Base-by-base conservation (phyloP, 495 filamentous ascomycete species). In the Viridothelium virens region DNA sequence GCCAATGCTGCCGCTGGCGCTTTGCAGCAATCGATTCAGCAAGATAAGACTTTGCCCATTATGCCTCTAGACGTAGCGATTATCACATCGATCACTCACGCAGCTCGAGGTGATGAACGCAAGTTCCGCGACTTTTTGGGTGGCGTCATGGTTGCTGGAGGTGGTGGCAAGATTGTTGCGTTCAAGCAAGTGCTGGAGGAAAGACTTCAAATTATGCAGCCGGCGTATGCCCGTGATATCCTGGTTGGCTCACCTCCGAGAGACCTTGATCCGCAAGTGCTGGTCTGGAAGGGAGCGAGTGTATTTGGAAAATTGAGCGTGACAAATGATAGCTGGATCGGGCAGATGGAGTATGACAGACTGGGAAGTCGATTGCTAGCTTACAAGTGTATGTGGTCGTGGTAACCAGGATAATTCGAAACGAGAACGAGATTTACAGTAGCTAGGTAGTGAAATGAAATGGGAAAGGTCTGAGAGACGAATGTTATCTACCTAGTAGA, bases 241-340 rank as follows among this genome's bases (percentile, higher is more conserved):
- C 82, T 97, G 70, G 91, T 97, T 62, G 91, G 90, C 41, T 84
- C 85, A 16, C 92, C 91, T 44, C 95, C 94, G 1, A 77, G 94
- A 68, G 94, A 98, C 71, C 84, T 98, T 73, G 94, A 97, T 74
- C 89, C 91, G 33, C 91, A 96, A 74, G 92, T 96, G 5, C 89
- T 97, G 38, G 88, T 89, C 6, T 98, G 94, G 94, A 98, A 98
- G 82, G 94, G 94, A 1, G 95, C 89, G 2, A 96, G 92, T 72
- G 90, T 98, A 37, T 98, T 97, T 81, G 92, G 90, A n/a, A 93
- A 96, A 78, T 79, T 98, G 73, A 83, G 77, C 67, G 79, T 81
- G 38, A 90, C 89, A 10, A 96, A 97, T 76, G 95, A 98, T 77
- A 91, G 87, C 75, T 97, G 94, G 94, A 91, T 97, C 69, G 87